phyloP scores from a whole-genome alignment of 2,329 filamentous ascomycete species.

The Colletotrichum sp. region DNA sequence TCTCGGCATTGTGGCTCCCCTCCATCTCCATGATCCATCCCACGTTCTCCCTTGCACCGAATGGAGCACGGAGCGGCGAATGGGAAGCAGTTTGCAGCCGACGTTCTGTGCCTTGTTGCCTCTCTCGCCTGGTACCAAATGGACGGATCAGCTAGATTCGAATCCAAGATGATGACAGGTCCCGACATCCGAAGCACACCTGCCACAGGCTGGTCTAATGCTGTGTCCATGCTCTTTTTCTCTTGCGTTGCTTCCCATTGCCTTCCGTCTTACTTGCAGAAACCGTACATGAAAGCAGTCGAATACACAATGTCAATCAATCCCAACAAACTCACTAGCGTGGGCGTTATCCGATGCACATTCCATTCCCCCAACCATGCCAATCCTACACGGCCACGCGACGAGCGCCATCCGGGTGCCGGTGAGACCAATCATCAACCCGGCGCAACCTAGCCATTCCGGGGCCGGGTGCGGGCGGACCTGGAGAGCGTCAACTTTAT shows the following conservation, averaged over 20 bases:
- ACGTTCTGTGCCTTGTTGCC: not conserved
- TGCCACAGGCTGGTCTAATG: not conserved
- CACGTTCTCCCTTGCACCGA: not conserved
- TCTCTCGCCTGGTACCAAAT: not conserved
- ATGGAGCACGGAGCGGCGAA: not conserved
- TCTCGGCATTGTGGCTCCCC: not conserved
- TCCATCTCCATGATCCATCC: not conserved
- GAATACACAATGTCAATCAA: not conserved
- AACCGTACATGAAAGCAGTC: not conserved
- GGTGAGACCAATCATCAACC: not conserved
- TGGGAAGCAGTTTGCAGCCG: not conserved
- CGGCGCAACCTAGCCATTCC: not conserved
- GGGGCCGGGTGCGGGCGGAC: not conserved
- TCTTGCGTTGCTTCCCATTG: not conserved
- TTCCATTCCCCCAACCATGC: not conserved
- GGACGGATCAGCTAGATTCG: not conserved
- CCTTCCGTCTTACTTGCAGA: not conserved
- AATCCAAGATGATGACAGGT: not conserved
- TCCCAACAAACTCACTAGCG: not conserved
- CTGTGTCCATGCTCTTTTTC: not conserved
- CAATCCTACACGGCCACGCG: not conserved
- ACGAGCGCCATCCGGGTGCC: not conserved
- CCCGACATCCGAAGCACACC: not conserved
- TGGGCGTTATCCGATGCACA: not conserved
- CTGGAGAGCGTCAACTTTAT: constrained; percentile 1